Percentiles rank a stretch among this genome's conserved stretches.
phyloP scores from a whole-genome alignment of 805 yeast species.

The Candida corydali region DNA sequence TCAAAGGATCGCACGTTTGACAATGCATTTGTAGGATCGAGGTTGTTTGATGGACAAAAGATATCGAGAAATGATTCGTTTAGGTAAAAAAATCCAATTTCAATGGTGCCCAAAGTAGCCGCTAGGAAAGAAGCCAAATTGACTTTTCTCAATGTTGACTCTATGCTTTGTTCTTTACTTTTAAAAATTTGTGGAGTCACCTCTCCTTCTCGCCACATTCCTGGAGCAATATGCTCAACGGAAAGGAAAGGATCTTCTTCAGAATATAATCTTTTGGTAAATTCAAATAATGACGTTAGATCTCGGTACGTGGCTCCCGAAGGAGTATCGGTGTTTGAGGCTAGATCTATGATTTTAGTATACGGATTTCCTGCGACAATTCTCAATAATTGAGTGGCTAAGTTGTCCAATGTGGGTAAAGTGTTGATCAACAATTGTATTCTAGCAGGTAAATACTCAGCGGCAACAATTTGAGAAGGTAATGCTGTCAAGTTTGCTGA shows the following conservation, averaged over 20 bases:
- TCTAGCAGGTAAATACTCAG: constrained; percentile 53
- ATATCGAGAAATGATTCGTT: constrained; percentile 83
- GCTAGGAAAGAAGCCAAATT: constrained; percentile 84
- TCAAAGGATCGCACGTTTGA: constrained; percentile 12
- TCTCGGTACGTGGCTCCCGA: constrained; percentile 65
- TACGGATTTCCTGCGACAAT: constrained; percentile 70
- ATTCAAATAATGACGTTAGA: constrained; percentile 72
- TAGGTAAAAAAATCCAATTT: constrained; percentile 81
- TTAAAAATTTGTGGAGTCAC: constrained; percentile 54
- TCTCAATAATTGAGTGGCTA: constrained; percentile 75
- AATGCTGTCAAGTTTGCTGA: constrained; percentile 57
- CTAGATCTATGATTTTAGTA: constrained; percentile 68
- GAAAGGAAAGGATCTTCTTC: constrained; percentile 70
- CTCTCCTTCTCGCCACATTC: constrained; percentile 63
- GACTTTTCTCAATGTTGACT: constrained; percentile 71
- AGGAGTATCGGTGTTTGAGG: constrained; percentile 60
- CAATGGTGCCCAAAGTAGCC: constrained; percentile 81
- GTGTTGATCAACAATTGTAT: constrained; percentile 64
- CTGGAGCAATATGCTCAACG: constrained; percentile 67
- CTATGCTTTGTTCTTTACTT: constrained; percentile 58
- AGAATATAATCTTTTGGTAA: constrained; percentile 65
- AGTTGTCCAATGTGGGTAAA: constrained; percentile 73
- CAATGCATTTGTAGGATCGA: constrained; percentile 45
- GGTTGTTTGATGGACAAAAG: constrained; percentile 71
- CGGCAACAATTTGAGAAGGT: constrained; percentile 56